Evolutionary conservation across 495 filamentous ascomycete species (phyloP).

Genomic region (Aspergillus indologenus): DNA sequence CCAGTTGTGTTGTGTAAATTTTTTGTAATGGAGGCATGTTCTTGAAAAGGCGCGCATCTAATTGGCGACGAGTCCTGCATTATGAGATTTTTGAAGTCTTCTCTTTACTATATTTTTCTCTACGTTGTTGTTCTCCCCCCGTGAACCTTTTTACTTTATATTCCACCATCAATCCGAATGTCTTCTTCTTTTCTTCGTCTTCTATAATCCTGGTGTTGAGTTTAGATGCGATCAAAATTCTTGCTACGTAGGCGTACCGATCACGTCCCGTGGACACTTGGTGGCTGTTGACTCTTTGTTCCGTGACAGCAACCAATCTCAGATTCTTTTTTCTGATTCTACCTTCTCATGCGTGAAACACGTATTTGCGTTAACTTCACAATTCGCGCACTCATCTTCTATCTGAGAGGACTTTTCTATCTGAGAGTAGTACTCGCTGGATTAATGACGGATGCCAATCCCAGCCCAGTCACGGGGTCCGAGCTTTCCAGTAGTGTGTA

Average conservation of each 20-base stretch:
- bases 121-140: constrained; percentile 4
- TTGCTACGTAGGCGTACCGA: constrained; percentile 8
- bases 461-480: no score
- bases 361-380: no score
- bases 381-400: no score
- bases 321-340: no score
- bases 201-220: constrained; percentile 25
- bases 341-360: no score
- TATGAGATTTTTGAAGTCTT: constrained; percentile 20
- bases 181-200: constrained; percentile 6
- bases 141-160: background rate
- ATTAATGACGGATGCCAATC: no score
- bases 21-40: constrained; percentile 28
- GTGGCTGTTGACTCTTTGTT: no score
- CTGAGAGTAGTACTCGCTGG: no score
- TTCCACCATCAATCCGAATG: background rate
- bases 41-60: constrained; percentile 16
- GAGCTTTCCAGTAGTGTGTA: no score
- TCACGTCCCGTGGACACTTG: no score
- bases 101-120: constrained; percentile 3
- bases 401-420: no score
- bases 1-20: background rate
- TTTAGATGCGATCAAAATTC: constrained; percentile 25
- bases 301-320: no score
- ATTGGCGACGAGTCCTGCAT: constrained; percentile 20